Percentiles rank a stretch among this genome's conserved stretches.
phyloP scores from a whole-genome alignment of 805 yeast genomes.

The Kuraishia cidri region DNA sequence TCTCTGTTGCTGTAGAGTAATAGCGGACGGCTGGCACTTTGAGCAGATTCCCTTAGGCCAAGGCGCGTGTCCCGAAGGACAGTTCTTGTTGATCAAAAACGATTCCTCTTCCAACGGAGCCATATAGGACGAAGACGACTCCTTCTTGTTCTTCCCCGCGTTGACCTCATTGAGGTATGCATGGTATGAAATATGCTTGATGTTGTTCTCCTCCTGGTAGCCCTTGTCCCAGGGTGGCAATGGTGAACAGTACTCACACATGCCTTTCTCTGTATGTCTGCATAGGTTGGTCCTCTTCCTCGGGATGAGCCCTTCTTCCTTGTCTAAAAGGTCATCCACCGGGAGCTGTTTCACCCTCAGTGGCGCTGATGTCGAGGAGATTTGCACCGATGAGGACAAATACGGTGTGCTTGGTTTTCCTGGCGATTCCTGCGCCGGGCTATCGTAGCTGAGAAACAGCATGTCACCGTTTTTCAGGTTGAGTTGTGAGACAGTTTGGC shows the following conservation, averaged over 20 bases:
- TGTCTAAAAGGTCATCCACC: slow-evolving; percentile 61
- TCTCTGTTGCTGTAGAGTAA: slow-evolving; percentile 81
- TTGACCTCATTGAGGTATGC: slow-evolving; percentile 70
- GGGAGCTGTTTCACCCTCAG: slow-evolving; percentile 34
- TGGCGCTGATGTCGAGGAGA: slow-evolving; percentile 2
- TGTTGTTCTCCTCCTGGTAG: slow-evolving; percentile 64
- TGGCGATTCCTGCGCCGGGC: slow-evolving; percentile 1
- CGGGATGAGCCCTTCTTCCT: slow-evolving; percentile 61
- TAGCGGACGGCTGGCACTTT: slow-evolving; percentile 94
- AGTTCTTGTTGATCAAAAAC: slow-evolving; percentile 53
- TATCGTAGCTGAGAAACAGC: slow-evolving; percentile 32
- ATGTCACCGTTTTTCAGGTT: slow-evolving; percentile 56
- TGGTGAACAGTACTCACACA: slow-evolving; percentile 97
- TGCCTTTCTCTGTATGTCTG: slow-evolving; percentile 85
- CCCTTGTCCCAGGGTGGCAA: slow-evolving; percentile 89
- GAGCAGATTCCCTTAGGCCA: slow-evolving; percentile 96
- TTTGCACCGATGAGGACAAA: slow-evolving; percentile 7
- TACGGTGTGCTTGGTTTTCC: not conserved
- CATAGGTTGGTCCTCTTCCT: slow-evolving; percentile 60
- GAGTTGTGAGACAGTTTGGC: slow-evolving; percentile 26
- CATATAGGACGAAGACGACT: slow-evolving; percentile 57
- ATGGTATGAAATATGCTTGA: slow-evolving; percentile 86
- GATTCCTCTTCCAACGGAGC: slow-evolving; percentile 71
- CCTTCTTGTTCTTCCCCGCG: slow-evolving; percentile 53
- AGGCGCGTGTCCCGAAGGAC: slow-evolving; percentile 79